Conservation (phyloP, 164 flowering plant genomes). For the Aristolochia fimbriata region DNA sequence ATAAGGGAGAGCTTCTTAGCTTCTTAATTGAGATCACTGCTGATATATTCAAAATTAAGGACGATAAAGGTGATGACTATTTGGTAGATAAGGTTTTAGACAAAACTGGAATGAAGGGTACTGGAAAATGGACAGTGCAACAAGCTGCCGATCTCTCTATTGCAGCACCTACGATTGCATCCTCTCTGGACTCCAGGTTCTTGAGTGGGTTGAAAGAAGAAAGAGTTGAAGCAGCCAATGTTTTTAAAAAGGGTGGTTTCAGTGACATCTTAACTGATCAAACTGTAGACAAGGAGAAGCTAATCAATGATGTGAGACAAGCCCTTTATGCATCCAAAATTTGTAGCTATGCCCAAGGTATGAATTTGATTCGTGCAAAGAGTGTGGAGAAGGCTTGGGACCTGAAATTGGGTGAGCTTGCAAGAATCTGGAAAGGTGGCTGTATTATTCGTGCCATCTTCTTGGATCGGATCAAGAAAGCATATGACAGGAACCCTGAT, state of each 20-base stretch:
- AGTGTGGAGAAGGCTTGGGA: slow-evolving; percentile 61
- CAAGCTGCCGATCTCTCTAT: slow-evolving; percentile 71
- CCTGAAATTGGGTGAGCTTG: slow-evolving; percentile 52
- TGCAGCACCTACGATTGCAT: slow-evolving; percentile 63
- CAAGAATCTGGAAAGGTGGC: slow-evolving; percentile 71
- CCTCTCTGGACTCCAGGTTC: slow-evolving; percentile 58
- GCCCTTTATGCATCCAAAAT: slow-evolving; percentile 65
- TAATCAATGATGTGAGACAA: slow-evolving; percentile 61
- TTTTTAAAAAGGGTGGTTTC: slow-evolving; percentile 39
- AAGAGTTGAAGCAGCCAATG: slow-evolving; percentile 54
- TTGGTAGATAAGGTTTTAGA: slow-evolving; percentile 69
- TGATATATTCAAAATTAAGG: slow-evolving; percentile 63
- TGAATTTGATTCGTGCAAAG: slow-evolving; percentile 69
- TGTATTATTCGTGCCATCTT: slow-evolving; percentile 64
- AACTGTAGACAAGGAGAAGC: slow-evolving; percentile 38
- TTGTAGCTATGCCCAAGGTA: slow-evolving; percentile 72
- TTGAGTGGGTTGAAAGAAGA: slow-evolving; percentile 68
- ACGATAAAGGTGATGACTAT: slow-evolving; percentile 52
- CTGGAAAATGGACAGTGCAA: slow-evolving; percentile 75
- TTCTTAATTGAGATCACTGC: slow-evolving; percentile 72
- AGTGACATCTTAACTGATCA: slow-evolving; percentile 26
- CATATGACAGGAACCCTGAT: slow-evolving; percentile 56
- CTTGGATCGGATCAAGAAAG: slow-evolving; percentile 62
- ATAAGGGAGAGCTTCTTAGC: slow-evolving; percentile 65
- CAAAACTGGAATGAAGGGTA: slow-evolving; percentile 69